Base-by-base conservation (phyloP, 1,139 yeast species). In the Candida anutae region DNA sequence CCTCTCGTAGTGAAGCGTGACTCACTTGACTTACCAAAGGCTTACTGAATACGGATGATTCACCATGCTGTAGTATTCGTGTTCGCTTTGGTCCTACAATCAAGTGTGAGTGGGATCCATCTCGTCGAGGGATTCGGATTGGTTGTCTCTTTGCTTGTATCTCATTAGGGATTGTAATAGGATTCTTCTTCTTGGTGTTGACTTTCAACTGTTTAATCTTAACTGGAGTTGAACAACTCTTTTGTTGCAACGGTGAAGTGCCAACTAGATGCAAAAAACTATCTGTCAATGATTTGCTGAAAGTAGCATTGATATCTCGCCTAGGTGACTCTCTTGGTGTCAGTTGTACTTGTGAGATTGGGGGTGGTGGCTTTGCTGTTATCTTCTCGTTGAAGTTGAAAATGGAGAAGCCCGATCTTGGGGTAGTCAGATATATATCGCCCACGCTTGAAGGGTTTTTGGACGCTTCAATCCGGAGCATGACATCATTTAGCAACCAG, bases 21-120 rank as follows among this genome's bases (percentile, higher is more conserved):
- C 62, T 59, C 22, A 58, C 46, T 24, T 37, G 36, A 19, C 36
- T 57, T 11, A 70, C 62, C 11, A 63, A 45, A 4, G 68, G 66
- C 25, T 54, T 58, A 22, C 53, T 58, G 36, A 65, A 55, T 5
- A 51, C 45, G 1, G 69, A 58, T 3, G 58, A 53, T 23, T 53
- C 53, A 0, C 74, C 73, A 41, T 69, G 74, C 19, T 55, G 49
- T 9, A 67, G 46, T 5, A 57, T 51, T 29, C 50, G 56, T 4
- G 69, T 60, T 13, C 68, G 63, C 35, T 69, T 65, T 3, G 68
- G 66, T 2, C 72, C 70, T n/a, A 73, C 58, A 2, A 58, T 58
- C 29, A 74, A 40, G 6, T 62, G 57, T 4, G 76, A 65, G 34
- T 60, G 66, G 4, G 64, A 46, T 0, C 70, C 69, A 33, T 50